These are phyloP conservation scores for Ustilaginoidea virens DNA, from an alignment of 2,329 filamentous ascomycete species.

Conservation along the genomic window DNA sequence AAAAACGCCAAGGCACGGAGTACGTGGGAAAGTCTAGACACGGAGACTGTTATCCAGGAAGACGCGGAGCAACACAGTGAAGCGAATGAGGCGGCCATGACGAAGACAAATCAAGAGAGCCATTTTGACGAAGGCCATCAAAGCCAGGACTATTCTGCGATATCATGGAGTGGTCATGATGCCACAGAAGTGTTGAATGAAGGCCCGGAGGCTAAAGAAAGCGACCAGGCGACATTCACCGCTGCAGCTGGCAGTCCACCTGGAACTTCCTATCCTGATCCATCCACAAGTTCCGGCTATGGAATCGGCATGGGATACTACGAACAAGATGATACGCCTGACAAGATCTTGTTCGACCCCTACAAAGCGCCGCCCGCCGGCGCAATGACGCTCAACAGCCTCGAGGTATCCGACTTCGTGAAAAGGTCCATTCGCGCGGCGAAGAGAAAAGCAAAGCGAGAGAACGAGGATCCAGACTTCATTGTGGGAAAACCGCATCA, in stretches of 20 bases:
- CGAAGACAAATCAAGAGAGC: too few relatives aligned
- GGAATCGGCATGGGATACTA: constrained; percentile 46
- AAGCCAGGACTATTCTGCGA: too few relatives aligned
- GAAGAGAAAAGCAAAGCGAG: constrained; percentile 35
- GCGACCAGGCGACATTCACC: background rate
- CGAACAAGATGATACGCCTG: constrained; percentile 39
- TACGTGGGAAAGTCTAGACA: constrained; percentile 14
- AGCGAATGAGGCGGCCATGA: background rate
- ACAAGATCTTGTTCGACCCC: constrained; percentile 43
- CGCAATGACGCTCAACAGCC: constrained; percentile 24
- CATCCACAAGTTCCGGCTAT: constrained; percentile 28
- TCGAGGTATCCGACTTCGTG: constrained; percentile 36
- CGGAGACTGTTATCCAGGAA: constrained; percentile 9
- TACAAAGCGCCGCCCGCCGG: constrained; percentile 37
- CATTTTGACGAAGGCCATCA: too few relatives aligned
- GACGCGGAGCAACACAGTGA: constrained; percentile 4
- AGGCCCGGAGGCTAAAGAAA: background rate
- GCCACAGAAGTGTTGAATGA: background rate
- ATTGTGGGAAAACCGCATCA: constrained; percentile 24
- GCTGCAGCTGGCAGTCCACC: too few relatives aligned
- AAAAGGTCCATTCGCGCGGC: constrained; percentile 38
- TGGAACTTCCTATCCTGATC: constrained; percentile 30
- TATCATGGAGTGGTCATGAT: too few relatives aligned
- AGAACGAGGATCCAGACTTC: constrained; percentile 41
- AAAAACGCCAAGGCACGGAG: constrained; percentile 41